Conservation (phyloP, 345 rosid species). For the Gossypium anomalum region DNA sequence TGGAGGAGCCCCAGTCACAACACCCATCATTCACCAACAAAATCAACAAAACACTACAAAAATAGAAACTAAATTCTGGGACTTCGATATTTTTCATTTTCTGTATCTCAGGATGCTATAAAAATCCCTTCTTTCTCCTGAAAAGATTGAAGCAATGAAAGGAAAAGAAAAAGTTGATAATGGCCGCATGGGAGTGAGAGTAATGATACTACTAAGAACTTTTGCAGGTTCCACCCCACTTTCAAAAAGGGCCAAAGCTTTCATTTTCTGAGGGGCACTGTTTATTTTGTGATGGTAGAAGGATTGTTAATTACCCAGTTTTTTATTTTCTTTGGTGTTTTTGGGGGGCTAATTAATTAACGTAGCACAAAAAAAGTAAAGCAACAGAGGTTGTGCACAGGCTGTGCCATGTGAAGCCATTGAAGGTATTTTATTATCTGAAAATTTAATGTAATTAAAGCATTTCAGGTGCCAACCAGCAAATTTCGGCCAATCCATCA, state of each 20-base stretch:
- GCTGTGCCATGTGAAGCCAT: constrained; percentile 40
- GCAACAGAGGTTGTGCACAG: constrained; percentile 27
- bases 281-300: constrained; percentile 18
- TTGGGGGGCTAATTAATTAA: background rate
- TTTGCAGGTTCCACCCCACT: background rate
- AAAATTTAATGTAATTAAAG: background rate
- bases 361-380: constrained; percentile 6
- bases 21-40: background rate
- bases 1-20: background rate
- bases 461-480: background rate
- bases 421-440: constrained; percentile 20
- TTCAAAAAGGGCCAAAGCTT: constrained; percentile 15
- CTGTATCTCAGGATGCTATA: background rate
- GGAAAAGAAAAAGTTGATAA: background rate
- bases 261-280: constrained; percentile 22
- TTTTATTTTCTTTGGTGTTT: background rate
- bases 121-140: background rate
- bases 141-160: background rate
- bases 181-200: constrained; percentile 1
- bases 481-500: background rate
- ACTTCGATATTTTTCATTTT: background rate
- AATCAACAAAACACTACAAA: background rate
- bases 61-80: background rate
- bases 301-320: constrained; percentile 10
- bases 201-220: background rate